Base-by-base conservation (phyloP, 2,329 filamentous ascomycete genomes). In the Lasiodiplodia theobromae region DNA sequence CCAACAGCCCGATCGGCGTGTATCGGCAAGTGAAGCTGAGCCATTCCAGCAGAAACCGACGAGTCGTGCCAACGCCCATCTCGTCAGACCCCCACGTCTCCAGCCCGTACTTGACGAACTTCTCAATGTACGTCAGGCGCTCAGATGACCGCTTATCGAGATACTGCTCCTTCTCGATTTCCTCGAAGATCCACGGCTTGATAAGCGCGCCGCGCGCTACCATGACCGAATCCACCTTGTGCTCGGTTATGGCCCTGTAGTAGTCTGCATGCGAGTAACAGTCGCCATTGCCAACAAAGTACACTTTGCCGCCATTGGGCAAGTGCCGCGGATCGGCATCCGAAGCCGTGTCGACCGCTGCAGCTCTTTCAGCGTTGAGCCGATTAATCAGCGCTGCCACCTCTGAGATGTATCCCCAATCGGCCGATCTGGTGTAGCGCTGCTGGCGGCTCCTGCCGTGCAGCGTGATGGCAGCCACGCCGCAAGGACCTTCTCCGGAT, bases 181-280 rank as follows among this genome's bases (percentile, higher is more conserved):
- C 96, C 80, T 99, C 96, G 77, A 98, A 99, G 71, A 99, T 85
- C 96, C 96, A 99, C 0, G 96, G 96, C 82, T 99, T 99, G 82
- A 98, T 93, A 69, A 99, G 87, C 11, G 96, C 96, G 68, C 96
- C 96, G 70, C 96, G 92, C n/a, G 91, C 96, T 70, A 98, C 89
- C 96, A 99, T 98, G 77, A 97, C 92, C n/a, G 89, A 89, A 82
- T 98, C 95, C 56, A 98, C 94, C 57, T 88, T 88, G 44, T 92
- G 87, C 69, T 95, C 87, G 58, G 91, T 86, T 49, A 98, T 84
- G 75, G 96, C 90, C 68, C 89, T 83, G 71, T 89, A 89, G 82
- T 98, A 98, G 77, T 98, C 94, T 38, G 90, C 82, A 79, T 98
- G 94, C 4, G 94, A 97, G 82, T 93, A 97, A 80, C 94, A 96